Percentiles rank a stretch among this genome's conserved stretches.
Evolutionary conservation across 768 basidiomycete species (phyloP).

Genomic region (Pleurotus sapidus): DNA sequence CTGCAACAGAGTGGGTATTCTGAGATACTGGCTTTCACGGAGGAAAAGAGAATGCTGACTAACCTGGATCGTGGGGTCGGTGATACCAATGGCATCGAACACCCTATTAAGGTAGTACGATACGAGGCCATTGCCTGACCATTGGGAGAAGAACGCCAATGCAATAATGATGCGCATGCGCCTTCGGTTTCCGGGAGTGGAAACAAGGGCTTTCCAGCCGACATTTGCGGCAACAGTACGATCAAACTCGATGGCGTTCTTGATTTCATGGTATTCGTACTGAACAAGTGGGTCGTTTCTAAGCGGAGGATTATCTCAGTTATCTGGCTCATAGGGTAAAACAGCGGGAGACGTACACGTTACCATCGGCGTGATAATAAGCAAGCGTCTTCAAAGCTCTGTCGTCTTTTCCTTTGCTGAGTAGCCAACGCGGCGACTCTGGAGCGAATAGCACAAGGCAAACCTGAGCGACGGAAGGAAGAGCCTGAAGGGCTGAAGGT

Average conservation of each 20-base stretch:
- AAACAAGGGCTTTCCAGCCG: conserved; percentile 68
- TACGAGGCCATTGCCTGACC: conserved; percentile 84
- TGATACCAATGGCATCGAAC: conserved; percentile 66
- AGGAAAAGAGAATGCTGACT: conserved; percentile 13
- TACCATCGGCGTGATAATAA: conserved; percentile 81
- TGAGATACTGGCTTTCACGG: background rate
- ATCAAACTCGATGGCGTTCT: conserved; percentile 71
- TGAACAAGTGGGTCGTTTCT: conserved; percentile 65
- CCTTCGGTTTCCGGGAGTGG: conserved; percentile 67
- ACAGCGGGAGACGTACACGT: conserved; percentile 36
- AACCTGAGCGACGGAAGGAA: conserved; percentile 69
- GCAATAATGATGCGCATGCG: conserved; percentile 77
- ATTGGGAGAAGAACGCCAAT: conserved; percentile 81
- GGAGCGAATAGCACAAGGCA: conserved; percentile 65
- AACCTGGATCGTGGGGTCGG: conserved; percentile 44
- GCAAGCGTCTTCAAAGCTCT: conserved; percentile 69
- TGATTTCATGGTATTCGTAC: conserved; percentile 81
- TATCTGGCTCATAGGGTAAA: background rate
- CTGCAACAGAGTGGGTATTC: conserved; percentile 21
- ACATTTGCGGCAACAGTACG: conserved; percentile 55
- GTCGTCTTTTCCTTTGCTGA: conserved; percentile 70
- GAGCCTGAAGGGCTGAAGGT: conserved; percentile 71
- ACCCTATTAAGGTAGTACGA: conserved; percentile 81
- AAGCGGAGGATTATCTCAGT: conserved; percentile 11
- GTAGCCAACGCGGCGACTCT: conserved; percentile 83